A percentile compares a stretch with the other conserved stretches of the same genome.
phyloP scores from a whole-genome alignment of 108 stramenopile species.

The Skeletonema tropicum region DNA sequence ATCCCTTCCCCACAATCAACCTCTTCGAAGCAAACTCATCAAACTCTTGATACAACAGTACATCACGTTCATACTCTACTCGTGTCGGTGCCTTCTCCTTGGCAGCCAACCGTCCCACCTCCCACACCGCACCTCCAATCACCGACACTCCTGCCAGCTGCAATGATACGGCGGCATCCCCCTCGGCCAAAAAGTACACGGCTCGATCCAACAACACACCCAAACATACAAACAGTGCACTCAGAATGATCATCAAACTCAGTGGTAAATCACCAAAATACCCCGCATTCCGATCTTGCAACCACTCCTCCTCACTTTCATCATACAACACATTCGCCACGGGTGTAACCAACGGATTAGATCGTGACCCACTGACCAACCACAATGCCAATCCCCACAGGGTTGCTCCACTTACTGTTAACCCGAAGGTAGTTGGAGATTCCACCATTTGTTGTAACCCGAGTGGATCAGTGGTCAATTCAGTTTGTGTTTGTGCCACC shows the following conservation, averaged over 20 bases:
- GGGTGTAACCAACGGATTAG: conserved; percentile 75
- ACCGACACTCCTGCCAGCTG: conserved; percentile 78
- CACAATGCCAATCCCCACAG: conserved; percentile 77
- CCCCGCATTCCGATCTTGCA: conserved; percentile 81
- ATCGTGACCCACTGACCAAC: conserved; percentile 70
- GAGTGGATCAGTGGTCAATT: conserved; percentile 46
- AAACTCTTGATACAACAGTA: conserved; percentile 67
- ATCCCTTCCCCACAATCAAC: conserved; percentile 35
- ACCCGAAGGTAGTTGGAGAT: conserved; percentile 11
- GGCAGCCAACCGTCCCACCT: conserved; percentile 76
- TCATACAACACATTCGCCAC: conserved; percentile 83
- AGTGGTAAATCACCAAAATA: conserved; percentile 69
- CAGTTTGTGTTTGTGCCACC: conserved; percentile 15
- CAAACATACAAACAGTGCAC: conserved; percentile 55
- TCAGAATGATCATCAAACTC: conserved; percentile 51
- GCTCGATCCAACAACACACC: conserved; percentile 64
- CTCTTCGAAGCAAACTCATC: conserved; percentile 74
- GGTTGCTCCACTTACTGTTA: conserved; percentile 50
- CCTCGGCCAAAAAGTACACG: conserved; percentile 63
- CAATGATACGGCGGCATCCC: conserved; percentile 56
- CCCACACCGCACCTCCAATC: conserved; percentile 73
- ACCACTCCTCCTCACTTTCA: conserved; percentile 53
- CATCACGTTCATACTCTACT: conserved; percentile 64
- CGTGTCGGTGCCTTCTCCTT: conserved; percentile 68
- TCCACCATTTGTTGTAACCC: conserved; percentile 3